Conservation (phyloP, 495 filamentous ascomycete genomes). For the Hyaloscypha hepaticicola region DNA sequence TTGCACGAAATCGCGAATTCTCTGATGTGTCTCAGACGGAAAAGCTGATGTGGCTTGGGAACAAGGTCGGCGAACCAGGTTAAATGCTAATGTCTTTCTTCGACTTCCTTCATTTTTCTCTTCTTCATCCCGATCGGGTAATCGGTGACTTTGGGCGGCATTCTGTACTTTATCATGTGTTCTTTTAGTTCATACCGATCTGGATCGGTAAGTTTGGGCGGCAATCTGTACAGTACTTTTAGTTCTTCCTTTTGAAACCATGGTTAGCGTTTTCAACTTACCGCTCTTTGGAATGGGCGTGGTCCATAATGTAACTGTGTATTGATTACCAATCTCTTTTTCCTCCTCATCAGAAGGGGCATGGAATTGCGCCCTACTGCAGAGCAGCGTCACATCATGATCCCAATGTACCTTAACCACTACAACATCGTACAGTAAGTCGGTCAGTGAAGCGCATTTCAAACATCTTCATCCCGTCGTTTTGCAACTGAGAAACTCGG, state of each 20-base stretch:
- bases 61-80: neutral
- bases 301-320: neutral
- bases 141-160: neutral
- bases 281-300: neutral
- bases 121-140: neutral
- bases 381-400: no score
- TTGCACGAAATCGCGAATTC: neutral
- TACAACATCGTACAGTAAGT: no score
- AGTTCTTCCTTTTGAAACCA: no score
- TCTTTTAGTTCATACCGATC: neutral
- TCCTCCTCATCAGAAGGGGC: no score
- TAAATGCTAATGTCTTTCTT: neutral
- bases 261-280: no score
- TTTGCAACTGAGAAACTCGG: neutral
- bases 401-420: no score
- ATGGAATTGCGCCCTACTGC: no score
- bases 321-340: neutral
- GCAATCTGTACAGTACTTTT: no score
- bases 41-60: neutral
- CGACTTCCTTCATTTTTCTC: neutral
- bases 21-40: neutral
- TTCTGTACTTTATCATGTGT: neutral
- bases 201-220: no score
- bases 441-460: no score
- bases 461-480: neutral